A percentile compares a stretch with the other conserved stretches of the same genome.
Conservation (phyloP, 2,329 filamentous ascomycete genomes). For the Aspergillus cejpii region DNA sequence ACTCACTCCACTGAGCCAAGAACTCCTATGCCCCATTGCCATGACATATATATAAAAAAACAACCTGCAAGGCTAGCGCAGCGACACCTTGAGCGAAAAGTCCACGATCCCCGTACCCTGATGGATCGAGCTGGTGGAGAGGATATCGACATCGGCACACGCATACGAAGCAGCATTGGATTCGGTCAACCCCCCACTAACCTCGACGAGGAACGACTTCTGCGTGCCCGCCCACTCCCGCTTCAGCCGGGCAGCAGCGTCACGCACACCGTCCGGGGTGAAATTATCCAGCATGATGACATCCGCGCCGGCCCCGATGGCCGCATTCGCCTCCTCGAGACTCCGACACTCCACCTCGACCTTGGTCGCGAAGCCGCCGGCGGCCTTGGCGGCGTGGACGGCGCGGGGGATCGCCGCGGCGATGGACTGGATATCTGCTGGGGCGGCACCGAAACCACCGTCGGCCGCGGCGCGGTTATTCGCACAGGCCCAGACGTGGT, state of each 20-base stretch:
- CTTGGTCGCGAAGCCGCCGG: conserved; percentile 85
- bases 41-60: neutral
- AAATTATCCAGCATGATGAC: conserved; percentile 99
- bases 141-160: conserved; percentile 77
- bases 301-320: conserved; percentile 83
- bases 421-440: conserved; percentile 19
- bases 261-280: conserved; percentile 66
- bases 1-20: neutral
- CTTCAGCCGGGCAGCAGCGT: conserved; percentile 69
- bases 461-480: conserved; percentile 29
- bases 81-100: conserved; percentile 82
- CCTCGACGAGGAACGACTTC: conserved; percentile 73
- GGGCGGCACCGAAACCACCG: conserved; percentile 13
- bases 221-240: conserved; percentile 68
- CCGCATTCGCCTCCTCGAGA: conserved; percentile 82
- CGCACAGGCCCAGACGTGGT: conserved; percentile 88
- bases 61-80: conserved; percentile 20
- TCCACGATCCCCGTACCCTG: conserved; percentile 92
- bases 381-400: conserved; percentile 73
- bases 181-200: conserved; percentile 80
- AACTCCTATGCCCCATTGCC: neutral
- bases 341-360: conserved; percentile 92
- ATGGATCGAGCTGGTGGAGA: conserved; percentile 94
- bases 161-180: conserved; percentile 75
- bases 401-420: conserved; percentile 71